These are phyloP conservation scores for Backusella circina DNA, from an alignment of 192 early-diverging fungal species.

Conservation along the genomic window DNA sequence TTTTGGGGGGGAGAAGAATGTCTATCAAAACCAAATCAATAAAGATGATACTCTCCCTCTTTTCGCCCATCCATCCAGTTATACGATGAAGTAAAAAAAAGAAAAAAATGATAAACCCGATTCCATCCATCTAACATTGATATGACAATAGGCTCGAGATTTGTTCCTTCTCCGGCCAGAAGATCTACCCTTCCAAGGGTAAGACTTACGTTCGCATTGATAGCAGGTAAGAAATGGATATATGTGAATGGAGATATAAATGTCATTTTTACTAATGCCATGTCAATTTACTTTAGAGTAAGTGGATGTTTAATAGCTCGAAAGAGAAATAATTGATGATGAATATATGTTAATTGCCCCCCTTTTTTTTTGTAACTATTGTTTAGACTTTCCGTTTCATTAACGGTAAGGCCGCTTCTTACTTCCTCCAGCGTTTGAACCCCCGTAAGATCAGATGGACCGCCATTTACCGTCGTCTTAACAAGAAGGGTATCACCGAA, in stretches of 20 bases:
- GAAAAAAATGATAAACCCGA: not conserved
- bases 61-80: constrained; percentile 10
- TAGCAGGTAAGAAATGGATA: constrained; percentile 50
- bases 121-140: not conserved
- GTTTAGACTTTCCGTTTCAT: constrained; percentile 91
- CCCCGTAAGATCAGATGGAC: constrained; percentile 98
- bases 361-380: not conserved
- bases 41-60: not conserved
- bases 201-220: constrained; percentile 90
- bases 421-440: constrained; percentile 97
- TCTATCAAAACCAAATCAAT: not conserved
- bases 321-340: not conserved
- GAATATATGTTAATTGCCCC: not conserved
- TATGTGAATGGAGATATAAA: not conserved
- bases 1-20: not conserved
- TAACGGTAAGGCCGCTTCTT: constrained; percentile 95
- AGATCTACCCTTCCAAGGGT: constrained; percentile 99
- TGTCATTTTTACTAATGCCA: not conserved
- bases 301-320: not conserved
- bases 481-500: constrained; percentile 98
- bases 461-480: constrained; percentile 92
- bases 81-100: constrained; percentile 9
- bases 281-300: not conserved
- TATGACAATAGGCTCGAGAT: constrained; percentile 68
- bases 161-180: constrained; percentile 97